Evolutionary conservation across 352 stramenopile genomes (phyloP), one percentile per base, ranked within the genome.

Genomic region (Phytophthora melonis): DNA sequence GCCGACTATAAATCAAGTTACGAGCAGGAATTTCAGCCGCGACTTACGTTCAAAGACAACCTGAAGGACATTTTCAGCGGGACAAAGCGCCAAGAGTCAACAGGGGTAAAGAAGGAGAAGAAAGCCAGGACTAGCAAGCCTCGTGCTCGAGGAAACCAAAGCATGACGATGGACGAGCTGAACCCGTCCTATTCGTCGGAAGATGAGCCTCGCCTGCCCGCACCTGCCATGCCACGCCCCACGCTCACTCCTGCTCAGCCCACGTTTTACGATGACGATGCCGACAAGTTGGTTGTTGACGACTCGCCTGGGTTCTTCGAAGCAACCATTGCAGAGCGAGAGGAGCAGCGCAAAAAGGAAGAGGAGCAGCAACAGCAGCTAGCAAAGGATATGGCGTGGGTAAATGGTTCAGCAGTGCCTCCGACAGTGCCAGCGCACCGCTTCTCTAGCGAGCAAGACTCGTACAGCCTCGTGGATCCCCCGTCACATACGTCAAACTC

Each of bases 221-320:
- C 18, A 34, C 61, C 65, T 25, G 57, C 66, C 14, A 72, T 79
- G 34, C 39, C 63, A 63, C 58, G 49, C 21, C 53, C 63, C 50
- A 69, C 25, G 18, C 4, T 23, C 13, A 71, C 65, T 19, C 36
- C 66, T 16, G n/a, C 27, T 27, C 61, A 62, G 18, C 66, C 70
- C 14, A 83, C 73, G 14, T 81, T 84, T 43, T 90, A 90, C 59
- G 80, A 83, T 9, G 64, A 82, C 34, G 66, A 90, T 50, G 83
- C 60, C 6, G 84, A 92, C 27, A 76, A 88, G 18, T 32, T 86
- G 3, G 82, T 94, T 2, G 76, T 90, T 54, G 86, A 94, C 36
- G 78, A 93, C 39, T 77, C 76, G 0, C 83, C 86, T 23, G 81
- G 84, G 3, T 93, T 86, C 50, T 92, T 92, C 59, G 85, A 92